Evolutionary conservation across 805 yeast genomes (phyloP).

Genomic region (Suhomyces prunicola): DNA sequence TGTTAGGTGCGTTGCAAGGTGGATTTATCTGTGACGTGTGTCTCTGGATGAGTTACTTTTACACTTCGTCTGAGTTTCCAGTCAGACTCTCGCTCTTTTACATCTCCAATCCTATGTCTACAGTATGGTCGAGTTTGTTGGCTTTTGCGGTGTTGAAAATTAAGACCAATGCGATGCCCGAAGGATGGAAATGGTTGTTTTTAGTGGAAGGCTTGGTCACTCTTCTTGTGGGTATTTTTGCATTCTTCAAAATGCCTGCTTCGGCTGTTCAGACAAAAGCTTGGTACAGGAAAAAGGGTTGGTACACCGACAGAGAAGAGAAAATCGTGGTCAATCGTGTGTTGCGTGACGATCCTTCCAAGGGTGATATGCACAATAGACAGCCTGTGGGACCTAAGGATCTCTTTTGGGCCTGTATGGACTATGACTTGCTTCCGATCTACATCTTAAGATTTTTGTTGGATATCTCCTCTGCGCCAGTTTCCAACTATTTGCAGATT

Average conservation of each 20-base stretch:
- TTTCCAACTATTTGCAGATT: slow-evolving; percentile 9
- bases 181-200: slow-evolving; percentile 68
- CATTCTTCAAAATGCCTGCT: slow-evolving; percentile 34
- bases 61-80: slow-evolving; percentile 55
- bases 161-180: slow-evolving; percentile 41
- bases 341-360: slow-evolving; percentile 58
- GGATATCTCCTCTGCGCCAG: slow-evolving; percentile 9
- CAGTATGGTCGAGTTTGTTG: slow-evolving; percentile 44
- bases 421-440: slow-evolving; percentile 19
- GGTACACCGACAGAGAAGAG: slow-evolving; percentile 50
- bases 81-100: slow-evolving; percentile 59
- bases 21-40: slow-evolving; percentile 55
- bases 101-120: slow-evolving; percentile 50
- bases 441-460: slow-evolving; percentile 18
- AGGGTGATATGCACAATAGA: slow-evolving; percentile 63
- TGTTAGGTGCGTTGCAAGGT: slow-evolving; percentile 24
- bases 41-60: slow-evolving; percentile 66
- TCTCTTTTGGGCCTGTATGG: slow-evolving; percentile 40
- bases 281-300: slow-evolving; percentile 49
- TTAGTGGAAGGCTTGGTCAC: slow-evolving; percentile 62
- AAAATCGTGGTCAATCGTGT: slow-evolving; percentile 57
- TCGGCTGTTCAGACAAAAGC: slow-evolving; percentile 45
- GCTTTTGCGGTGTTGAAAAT: slow-evolving; percentile 53
- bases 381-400: slow-evolving; percentile 45
- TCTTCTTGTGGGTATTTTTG: slow-evolving; percentile 46